Percentiles rank a stretch among this genome's conserved stretches.
These are phyloP conservation scores for Meira nashicola DNA, from an alignment of 1,284 basidiomycete genomes.

Conservation along the genomic window DNA sequence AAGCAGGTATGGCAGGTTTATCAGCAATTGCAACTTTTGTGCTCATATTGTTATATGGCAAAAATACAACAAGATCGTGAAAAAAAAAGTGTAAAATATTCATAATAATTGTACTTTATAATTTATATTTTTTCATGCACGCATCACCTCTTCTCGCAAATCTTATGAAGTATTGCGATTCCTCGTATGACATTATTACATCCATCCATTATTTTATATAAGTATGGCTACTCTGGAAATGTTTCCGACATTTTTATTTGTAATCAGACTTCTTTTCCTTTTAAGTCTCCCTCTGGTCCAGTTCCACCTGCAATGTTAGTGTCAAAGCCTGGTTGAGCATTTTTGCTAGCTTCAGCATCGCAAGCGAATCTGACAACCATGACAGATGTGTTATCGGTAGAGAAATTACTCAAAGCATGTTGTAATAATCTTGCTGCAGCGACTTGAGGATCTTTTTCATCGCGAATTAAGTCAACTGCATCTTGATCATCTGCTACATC, in stretches of 20 bases:
- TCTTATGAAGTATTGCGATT: too few relatives aligned
- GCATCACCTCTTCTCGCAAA: too few relatives aligned
- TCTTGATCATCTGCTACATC: slow-evolving; percentile 89
- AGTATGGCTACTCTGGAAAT: not conserved
- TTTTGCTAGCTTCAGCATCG: not conserved
- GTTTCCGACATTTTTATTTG: not conserved
- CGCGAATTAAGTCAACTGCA: slow-evolving; percentile 78
- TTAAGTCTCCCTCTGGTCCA: not conserved
- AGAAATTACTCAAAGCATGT: slow-evolving; percentile 79
- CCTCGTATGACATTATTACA: not conserved
- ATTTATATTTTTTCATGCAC: too few relatives aligned
- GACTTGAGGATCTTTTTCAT: slow-evolving; percentile 71
- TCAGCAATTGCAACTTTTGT: slow-evolving; percentile 21
- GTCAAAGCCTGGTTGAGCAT: too few relatives aligned
- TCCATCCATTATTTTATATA: not conserved
- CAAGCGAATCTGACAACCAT: slow-evolving; percentile 35
- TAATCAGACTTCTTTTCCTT: not conserved
- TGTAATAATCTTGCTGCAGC: slow-evolving; percentile 75
- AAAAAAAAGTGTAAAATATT: too few relatives aligned
- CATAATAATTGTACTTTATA: too few relatives aligned
- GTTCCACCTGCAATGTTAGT: too few relatives aligned
- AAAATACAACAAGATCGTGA: too few relatives aligned
- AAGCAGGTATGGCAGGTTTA: slow-evolving; percentile 25
- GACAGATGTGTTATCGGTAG: slow-evolving; percentile 70
- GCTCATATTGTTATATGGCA: slow-evolving; percentile 27